Evolutionary conservation across 2,329 filamentous ascomycete genomes (phyloP), one percentile per base, ranked within the genome.

Genomic region (Cladosporium sp.): DNA sequence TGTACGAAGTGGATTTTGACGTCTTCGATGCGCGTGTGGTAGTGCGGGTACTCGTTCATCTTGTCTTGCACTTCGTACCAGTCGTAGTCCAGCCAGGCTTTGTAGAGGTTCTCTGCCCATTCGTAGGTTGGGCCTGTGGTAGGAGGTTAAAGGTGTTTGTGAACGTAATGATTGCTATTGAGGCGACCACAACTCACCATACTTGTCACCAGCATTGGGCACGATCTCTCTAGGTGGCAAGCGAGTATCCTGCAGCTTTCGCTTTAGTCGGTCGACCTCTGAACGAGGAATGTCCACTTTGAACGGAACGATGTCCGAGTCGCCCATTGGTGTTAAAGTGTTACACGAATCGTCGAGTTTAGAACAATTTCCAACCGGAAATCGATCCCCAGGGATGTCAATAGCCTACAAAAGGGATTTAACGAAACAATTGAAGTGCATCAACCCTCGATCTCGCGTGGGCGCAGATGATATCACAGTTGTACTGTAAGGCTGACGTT

Each of bases 1-100:
- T 72, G 69, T n/a, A 73, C 57, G 57, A 73, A 73, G 58, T 71
- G 69, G n/a, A 72, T 58, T 3, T 62, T 63, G 4, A 70, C 45
- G 5, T 58, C 56, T 54, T 72, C 68, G 31, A 71, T 62, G n/a
- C 59, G 55, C 1, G 68, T 69, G 3, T 58, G 66, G 55, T 62
- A 71, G 49, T 72, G 69, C 8, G 65, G 55, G 57, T 65, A 66
- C 41, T 57, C 55, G 8, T 63, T 66, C 41, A 72, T 69, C 9
- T 65, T 56, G 14, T 57, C 58, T 48, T 71, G 63, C 4, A 65
- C 65, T 18, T 61, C 57, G 2, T 55, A 51, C 67, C 67, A 72
- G 43, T 63, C 62, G 59, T 64, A 72, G 9, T 63, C 59, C 9
- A 63, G 54, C 68, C 66, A 72, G 41, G 63, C 55, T 6, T 65